Percentiles rank a stretch among this genome's conserved stretches.
These are phyloP conservation scores for Caryopteris hybrid DNA, from an alignment of 305 asterid genomes.

Conservation along the genomic window DNA sequence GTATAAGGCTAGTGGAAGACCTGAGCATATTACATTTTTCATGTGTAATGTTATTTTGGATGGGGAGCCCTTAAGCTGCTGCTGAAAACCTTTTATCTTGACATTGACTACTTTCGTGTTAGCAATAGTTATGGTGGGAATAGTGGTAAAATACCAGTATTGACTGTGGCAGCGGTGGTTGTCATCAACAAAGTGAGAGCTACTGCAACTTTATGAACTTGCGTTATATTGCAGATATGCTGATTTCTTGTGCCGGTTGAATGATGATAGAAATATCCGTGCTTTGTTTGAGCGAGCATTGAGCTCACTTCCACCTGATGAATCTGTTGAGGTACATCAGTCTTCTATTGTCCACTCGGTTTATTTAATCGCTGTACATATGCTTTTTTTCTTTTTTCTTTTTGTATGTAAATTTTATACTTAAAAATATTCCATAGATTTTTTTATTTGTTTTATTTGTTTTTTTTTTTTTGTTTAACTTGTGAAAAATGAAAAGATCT, in stretches of 20 bases:
- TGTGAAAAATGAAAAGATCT: too few relatives aligned
- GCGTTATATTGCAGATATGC: constrained; percentile 65
- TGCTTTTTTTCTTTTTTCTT: too few relatives aligned
- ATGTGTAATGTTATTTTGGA: too few relatives aligned
- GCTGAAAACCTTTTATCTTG: not conserved
- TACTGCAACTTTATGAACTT: constrained; percentile 5
- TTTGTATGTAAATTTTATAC: too few relatives aligned
- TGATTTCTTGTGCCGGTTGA: constrained; percentile 89
- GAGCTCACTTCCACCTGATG: constrained; percentile 88
- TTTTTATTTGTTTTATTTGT: too few relatives aligned
- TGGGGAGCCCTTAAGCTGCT: too few relatives aligned
- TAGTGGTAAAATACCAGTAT: not conserved
- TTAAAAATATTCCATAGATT: too few relatives aligned
- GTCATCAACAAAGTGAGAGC: not conserved
- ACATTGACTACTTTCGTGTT: not conserved
- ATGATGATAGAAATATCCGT: constrained; percentile 91
- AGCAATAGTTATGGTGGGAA: not conserved
- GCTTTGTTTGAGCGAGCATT: constrained; percentile 96
- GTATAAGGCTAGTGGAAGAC: too few relatives aligned
- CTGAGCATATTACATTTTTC: too few relatives aligned
- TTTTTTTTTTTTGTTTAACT: too few relatives aligned
- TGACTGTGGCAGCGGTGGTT: too few relatives aligned
- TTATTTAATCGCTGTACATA: not conserved
- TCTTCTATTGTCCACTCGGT: constrained; percentile 2
- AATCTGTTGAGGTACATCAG: constrained; percentile 74